These are phyloP conservation scores for Glycine soja DNA, from an alignment of 306 rosid species.

Conservation along the genomic window DNA sequence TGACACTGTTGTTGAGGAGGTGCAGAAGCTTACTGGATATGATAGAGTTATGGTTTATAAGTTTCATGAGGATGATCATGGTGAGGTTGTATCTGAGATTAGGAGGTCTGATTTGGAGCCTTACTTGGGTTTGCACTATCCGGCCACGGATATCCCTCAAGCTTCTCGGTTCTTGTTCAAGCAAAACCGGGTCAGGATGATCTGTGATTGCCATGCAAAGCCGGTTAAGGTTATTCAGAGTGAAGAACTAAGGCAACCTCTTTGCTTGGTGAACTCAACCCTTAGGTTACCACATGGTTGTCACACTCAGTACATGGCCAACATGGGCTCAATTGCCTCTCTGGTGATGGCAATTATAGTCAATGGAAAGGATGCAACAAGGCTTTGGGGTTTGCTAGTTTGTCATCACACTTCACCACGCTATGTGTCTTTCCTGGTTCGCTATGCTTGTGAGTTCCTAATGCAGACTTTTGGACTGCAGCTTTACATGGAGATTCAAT, in stretches of 20 bases:
- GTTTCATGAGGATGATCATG: conserved; percentile 90
- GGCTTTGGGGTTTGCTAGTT: conserved; percentile 91
- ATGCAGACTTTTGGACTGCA: conserved; percentile 85
- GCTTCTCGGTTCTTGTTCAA: conserved; percentile 85
- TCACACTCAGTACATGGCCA: conserved; percentile 76
- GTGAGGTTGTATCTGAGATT: conserved; percentile 86
- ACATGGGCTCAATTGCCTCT: conserved; percentile 83
- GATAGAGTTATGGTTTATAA: conserved; percentile 88
- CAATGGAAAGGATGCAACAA: conserved; percentile 57
- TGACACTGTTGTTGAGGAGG: conserved; percentile 77
- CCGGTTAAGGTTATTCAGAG: conserved; percentile 68
- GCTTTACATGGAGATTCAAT: conserved; percentile 74
- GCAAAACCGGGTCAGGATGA: conserved; percentile 78
- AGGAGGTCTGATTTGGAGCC: conserved; percentile 78
- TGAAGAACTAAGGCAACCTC: conserved; percentile 66
- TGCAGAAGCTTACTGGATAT: conserved; percentile 83
- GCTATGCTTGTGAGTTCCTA: conserved; percentile 88
- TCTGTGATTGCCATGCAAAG: conserved; percentile 77
- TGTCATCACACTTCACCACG: conserved; percentile 83
- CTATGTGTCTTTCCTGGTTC: conserved; percentile 80
- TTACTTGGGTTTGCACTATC: conserved; percentile 82
- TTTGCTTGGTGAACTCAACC: conserved; percentile 86
- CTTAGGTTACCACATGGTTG: conserved; percentile 81
- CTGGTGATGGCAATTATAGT: conserved; percentile 71
- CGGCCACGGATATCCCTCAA: conserved; percentile 85